phyloP scores from a whole-genome alignment of 2,329 filamentous ascomycete genomes.

The Fusarium floridanum region DNA sequence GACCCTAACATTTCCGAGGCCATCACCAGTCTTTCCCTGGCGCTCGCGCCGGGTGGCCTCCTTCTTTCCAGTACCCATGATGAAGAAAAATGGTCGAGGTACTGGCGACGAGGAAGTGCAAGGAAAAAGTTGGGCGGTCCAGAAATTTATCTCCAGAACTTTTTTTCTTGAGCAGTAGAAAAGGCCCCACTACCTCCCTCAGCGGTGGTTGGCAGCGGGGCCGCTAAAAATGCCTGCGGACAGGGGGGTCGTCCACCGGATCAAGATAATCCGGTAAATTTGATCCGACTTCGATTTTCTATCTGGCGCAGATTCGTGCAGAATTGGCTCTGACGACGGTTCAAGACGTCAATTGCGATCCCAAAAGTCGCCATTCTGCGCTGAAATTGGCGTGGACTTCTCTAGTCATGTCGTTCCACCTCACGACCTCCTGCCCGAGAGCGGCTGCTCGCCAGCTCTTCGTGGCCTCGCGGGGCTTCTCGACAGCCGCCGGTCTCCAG shows the following conservation, averaged over 20 bases:
- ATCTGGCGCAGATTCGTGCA: conserved; percentile 10
- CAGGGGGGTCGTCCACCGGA: conserved; percentile 24
- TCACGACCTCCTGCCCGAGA: conserved; percentile 43
- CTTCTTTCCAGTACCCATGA: conserved; percentile 93
- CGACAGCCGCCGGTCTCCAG: conserved; percentile 54
- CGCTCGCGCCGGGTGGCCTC: conserved; percentile 85
- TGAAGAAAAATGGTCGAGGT: conserved; percentile 43
- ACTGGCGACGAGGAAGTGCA: conserved; percentile 32
- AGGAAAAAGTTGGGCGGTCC: conserved; percentile 36
- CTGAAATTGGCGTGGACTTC: conserved; percentile 20
- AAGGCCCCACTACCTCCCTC: conserved; percentile 41
- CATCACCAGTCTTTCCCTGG: conserved; percentile 87
- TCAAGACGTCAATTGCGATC: conserved; percentile 39
- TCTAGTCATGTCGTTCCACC: conserved; percentile 47
- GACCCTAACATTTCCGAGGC: conserved; percentile 89
- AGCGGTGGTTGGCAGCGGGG: conserved; percentile 43
- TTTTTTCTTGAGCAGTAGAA: conserved; percentile 41
- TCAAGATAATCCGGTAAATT: conserved; percentile 44
- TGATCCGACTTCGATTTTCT: conserved; percentile 45
- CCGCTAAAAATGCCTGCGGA: conserved; percentile 16
- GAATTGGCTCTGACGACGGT: conserved; percentile 30
- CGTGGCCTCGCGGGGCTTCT: conserved; percentile 49
- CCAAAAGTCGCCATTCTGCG: conserved; percentile 15
- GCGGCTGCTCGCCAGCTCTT: conserved; percentile 45
- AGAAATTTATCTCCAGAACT: conserved; percentile 45